Percentiles rank a stretch among this genome's conserved stretches.
Evolutionary conservation across 1,284 basidiomycete species (phyloP).

Genomic region (Austroboletus novae-zelandiae): DNA sequence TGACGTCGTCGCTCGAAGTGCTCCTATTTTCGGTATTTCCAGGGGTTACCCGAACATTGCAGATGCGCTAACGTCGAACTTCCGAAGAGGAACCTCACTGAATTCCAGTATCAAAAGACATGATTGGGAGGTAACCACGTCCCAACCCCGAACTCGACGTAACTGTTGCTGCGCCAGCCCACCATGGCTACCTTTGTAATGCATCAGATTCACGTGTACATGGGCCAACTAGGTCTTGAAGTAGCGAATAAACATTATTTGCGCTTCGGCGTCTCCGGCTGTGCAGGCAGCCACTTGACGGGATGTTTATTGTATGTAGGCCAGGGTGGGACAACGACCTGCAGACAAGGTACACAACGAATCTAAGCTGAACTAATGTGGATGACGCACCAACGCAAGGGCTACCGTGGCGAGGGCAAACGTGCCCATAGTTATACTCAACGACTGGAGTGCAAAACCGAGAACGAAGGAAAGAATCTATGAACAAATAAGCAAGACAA

Average conservation of each 20-base stretch:
- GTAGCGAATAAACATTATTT: conserved; percentile 12
- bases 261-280: conserved; percentile 23
- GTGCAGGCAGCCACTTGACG: conserved; percentile 58
- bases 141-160: no score
- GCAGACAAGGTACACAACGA: not conserved
- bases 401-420: conserved; percentile 46
- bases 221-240: not conserved
- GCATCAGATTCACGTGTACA: no score
- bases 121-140: no score
- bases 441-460: conserved; percentile 60
- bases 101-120: no score
- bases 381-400: conserved; percentile 52
- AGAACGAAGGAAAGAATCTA: conserved; percentile 63
- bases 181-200: no score
- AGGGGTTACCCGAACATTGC: no score
- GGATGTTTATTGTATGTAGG: conserved; percentile 62
- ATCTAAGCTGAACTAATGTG: no score
- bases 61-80: no score
- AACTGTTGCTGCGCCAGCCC: no score
- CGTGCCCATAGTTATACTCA: conserved; percentile 56
- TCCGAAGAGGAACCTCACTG: no score
- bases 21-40: no score
- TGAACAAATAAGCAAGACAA: not conserved
- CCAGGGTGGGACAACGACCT: conserved; percentile 73
- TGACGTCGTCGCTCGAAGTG: no score